Base-by-base conservation (phyloP, 208 protist species). In the Leishmania aethiopica region DNA sequence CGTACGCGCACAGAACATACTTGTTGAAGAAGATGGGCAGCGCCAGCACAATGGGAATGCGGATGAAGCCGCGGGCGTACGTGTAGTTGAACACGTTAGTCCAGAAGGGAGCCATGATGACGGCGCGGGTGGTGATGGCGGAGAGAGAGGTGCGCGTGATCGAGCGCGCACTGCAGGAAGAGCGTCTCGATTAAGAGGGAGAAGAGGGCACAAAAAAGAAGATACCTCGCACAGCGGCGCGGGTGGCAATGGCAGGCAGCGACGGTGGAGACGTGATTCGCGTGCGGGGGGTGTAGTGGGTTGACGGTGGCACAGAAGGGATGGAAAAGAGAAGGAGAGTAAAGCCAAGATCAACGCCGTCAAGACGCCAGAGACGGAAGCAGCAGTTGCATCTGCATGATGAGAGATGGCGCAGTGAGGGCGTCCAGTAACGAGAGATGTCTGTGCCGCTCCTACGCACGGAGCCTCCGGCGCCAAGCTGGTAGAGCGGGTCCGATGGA, bases 11-110 rank as follows among this genome's bases (percentile, higher is more conserved):
- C 59, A 95, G 83, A 17, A 90, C 85, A 83, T 95, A 96, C 88
- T 95, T 96, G 86, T 96, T 96, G 80, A 89, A 98, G n/a, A 95
- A 25, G 51, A 96, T 95, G 6, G 93, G 93, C 42, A 96, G 82
- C 13, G 86, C 70, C 72, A 96, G 88, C 57, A 96, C 88, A 55
- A 96, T 94, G 25, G 92, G 92, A 51, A 96, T 92, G 80, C 92
- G 93, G 79, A 96, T 97, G 76, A 89, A 97, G 19, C 94, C 93
- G 53, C 94, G 94, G 1, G 88, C 89, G 75, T 92, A 96, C 70
- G 92, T 96, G 88, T 94, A 96, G 84, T 98, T 86, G 51, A 93
- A 42, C 73, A 97, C 91, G 59, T 86, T 91, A 28, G 86, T 94
- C 94, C 94, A 97, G 87, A 97, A 97, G 64, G 88, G 88, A 3